Evolutionary conservation across 2,329 filamentous ascomycete species (phyloP), one percentile per base, ranked within the genome.

Genomic region (Byssothecium circinans): DNA sequence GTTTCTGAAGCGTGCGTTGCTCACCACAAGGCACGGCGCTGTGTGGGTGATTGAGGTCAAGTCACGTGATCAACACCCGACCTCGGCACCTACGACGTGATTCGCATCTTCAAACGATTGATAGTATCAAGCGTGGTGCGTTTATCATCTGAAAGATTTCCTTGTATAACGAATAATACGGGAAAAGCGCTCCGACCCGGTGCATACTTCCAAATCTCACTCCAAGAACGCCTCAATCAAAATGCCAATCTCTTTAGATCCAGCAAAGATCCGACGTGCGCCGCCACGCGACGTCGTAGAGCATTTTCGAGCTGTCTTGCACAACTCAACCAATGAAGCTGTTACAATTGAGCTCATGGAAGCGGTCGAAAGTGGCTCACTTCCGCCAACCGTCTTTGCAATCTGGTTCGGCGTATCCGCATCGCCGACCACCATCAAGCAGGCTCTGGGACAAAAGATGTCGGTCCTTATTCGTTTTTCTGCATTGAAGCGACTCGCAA

Each of bases 401-500:
- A 45, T 59, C 18, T 70, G 65, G 65, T 54, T 70, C 5, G 50
- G 52, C 7, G 27, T 66, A 12, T 54, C 59, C 2, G 45, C 45
- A 8, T 60, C 57, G n/a, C 56, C 61, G 8, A 3, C 18, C 7
- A 43, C 53, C 6, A 37, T 67, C 15, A 32, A 27, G 15, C 15
- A 43, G 41, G 58, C 61, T 10, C 43, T 69, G 7, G 43, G 20
- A n/a, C 65, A 69, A 37, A 49, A 56, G 7, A 17, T 50, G 2
- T 69, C 67, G 0, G 29, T 62, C 15, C 20, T 52, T 2, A 47
- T 67, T 20, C 58, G 67, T 15, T 27, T 30, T 17, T 20, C 49
- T 2, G 60, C 53, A 0, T 58, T 67, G 35, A 58, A 55, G 33
- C 49, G 50, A 14, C 47, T 69, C 8, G 41, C 49, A 2, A 60